Percentiles rank a stretch among this genome's conserved stretches.
These are phyloP conservation scores for Aspergillus tamarii DNA, from an alignment of 2,329 filamentous ascomycete species.

Conservation along the genomic window DNA sequence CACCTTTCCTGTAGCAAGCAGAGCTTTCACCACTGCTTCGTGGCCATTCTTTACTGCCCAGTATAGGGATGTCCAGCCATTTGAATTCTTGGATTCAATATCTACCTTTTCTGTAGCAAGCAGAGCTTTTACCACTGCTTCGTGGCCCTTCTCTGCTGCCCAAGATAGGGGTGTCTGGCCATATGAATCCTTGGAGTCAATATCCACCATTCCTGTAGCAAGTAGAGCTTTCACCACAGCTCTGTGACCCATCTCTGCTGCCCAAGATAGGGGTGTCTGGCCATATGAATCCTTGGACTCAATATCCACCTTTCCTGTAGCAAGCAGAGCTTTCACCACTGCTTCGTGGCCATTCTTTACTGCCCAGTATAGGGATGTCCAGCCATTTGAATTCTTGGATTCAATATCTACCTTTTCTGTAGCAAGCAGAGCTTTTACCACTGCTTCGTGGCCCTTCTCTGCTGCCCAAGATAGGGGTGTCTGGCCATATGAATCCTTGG, in stretches of 20 bases:
- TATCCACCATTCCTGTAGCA: too few relatives aligned
- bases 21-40: not conserved
- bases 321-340: not conserved
- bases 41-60: not conserved
- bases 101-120: slow-evolving; percentile 7
- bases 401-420: slow-evolving; percentile 6
- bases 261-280: not conserved
- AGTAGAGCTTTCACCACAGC: not conserved
- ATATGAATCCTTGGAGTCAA: not conserved
- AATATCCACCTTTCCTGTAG: not conserved
- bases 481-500: not conserved
- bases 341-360: not conserved
- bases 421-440: slow-evolving; percentile 10
- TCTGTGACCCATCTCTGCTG: too few relatives aligned
- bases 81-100: not conserved
- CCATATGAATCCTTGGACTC: not conserved
- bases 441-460: not conserved
- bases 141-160: not conserved
- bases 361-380: not conserved
- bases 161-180: not conserved
- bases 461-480: not conserved
- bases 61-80: not conserved
- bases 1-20: not conserved
- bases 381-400: not conserved
- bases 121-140: slow-evolving; percentile 8